These are phyloP conservation scores for Selaginella moellendorffii DNA, from an alignment of 75 land plant genomes.

Conservation along the genomic window DNA sequence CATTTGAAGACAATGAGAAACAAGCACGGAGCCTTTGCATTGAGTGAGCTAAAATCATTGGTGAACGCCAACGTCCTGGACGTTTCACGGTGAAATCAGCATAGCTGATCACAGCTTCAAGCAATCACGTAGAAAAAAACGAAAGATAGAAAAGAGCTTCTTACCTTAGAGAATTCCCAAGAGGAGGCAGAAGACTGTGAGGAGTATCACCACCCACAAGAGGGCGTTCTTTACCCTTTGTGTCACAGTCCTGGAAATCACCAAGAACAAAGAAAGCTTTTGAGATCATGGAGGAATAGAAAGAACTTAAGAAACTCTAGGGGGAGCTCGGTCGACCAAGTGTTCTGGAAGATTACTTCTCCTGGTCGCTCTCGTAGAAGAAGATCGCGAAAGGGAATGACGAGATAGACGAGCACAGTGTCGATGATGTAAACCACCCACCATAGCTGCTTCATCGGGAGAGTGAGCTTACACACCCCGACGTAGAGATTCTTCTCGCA, in stretches of 20 bases:
- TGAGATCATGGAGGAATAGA: too few species aligned
- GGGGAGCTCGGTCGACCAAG: too few species aligned
- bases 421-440: conserved; percentile 2
- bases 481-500: conserved; percentile 1
- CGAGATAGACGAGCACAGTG: not conserved
- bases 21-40: not conserved
- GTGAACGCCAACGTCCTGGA: not conserved
- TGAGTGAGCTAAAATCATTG: not conserved
- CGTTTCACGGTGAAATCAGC: conserved; percentile 8
- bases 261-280: too few species aligned
- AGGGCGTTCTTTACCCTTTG: not conserved
- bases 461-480: conserved; percentile 6
- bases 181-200: not conserved
- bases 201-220: not conserved
- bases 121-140: not conserved
- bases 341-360: conserved; percentile 1
- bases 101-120: conserved; percentile 6
- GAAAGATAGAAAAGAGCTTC: not conserved
- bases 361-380: conserved; percentile 7
- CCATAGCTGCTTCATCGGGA: conserved; percentile 10
- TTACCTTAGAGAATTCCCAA: conserved; percentile 3
- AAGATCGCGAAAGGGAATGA: conserved; percentile 5
- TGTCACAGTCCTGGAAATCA: not conserved
- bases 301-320: too few species aligned
- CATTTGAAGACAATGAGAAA: not conserved